Evolutionary conservation across 225 moss, liverwort and hornwort species (phyloP).

Genomic region (Takakia lepidozioides): DNA sequence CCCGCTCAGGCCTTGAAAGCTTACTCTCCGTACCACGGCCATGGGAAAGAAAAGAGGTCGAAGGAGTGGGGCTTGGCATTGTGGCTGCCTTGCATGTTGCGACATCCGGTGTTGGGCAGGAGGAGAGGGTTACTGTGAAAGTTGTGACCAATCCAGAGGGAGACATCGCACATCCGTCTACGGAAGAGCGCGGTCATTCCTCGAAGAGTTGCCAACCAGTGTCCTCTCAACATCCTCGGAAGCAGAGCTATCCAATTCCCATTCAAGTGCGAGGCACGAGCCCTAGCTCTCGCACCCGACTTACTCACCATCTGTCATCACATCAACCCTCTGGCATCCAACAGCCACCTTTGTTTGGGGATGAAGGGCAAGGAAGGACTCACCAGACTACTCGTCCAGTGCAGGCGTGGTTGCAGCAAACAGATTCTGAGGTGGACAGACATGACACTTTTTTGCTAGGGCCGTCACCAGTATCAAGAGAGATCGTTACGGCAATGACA

Average conservation of each 20-base stretch:
- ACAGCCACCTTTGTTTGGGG: not conserved
- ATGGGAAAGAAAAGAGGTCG: slow-evolving; percentile 36
- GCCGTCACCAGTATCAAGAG: slow-evolving; percentile 13
- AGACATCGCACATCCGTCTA: slow-evolving; percentile 1
- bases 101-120: slow-evolving; percentile 6
- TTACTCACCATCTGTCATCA: slow-evolving; percentile 8
- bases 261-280: slow-evolving; percentile 22
- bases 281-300: slow-evolving; percentile 15
- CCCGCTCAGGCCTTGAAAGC: slow-evolving; percentile 70
- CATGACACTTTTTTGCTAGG: slow-evolving; percentile 33
- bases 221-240: slow-evolving; percentile 15
- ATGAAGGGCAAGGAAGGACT: not conserved
- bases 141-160: not conserved
- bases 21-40: slow-evolving; percentile 58
- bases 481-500: not conserved
- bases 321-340: not conserved
- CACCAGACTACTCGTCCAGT: slow-evolving; percentile 10
- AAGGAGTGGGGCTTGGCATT: slow-evolving; percentile 81
- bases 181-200: slow-evolving; percentile 13
- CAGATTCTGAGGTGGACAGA: slow-evolving; percentile 38
- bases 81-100: slow-evolving; percentile 31
- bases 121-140: slow-evolving; percentile 22
- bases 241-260: slow-evolving; percentile 44
- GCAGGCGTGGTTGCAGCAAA: slow-evolving; percentile 34
- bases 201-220: slow-evolving; percentile 16